Evolutionary conservation across 2,329 filamentous ascomycete species (phyloP), one percentile per base, ranked within the genome.

Genomic region (Endoconidiophora polonica): DNA sequence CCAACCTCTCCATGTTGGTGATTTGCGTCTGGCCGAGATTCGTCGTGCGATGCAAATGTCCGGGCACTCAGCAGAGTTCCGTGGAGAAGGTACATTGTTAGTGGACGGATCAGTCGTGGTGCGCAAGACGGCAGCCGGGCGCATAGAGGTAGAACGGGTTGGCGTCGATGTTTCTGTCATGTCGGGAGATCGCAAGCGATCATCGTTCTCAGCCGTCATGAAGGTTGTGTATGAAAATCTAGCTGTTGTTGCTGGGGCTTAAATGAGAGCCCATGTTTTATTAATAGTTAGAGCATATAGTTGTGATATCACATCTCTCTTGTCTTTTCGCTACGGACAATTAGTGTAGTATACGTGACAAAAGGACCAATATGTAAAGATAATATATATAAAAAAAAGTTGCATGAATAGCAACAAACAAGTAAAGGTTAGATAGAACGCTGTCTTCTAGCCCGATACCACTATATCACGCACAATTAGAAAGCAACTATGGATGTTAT

Each of bases 1-100:
- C 0, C 86, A 90, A 56, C 87, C 91, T 9, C 78, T 98, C 43
- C 91, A 96, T 62, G 91, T 98, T 3, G 91, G 91, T 55, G 91
- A 98, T 62, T 68, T 96, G 40, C 77, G 90, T 20, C 74, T 98
- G 16, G 86, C 90, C 0, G 88, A 96, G 62, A 69, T 98, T 52
- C 75, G 91, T 47, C 81, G 85, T 54, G 75, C 88, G 18, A 85
- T 98, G 78, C 81, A 86, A 58, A 71, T 74, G 12, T 75, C 81
- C 2, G 87, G 88, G 0, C 87, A 95, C 66, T 80, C 77, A 12
- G 90, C 90, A 1, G 91, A 95, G 63, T 95, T 96, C 64, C 75
- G 86, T 46, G 91, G 91, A 46, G 90, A 96, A 64, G 91, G 91
- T 54, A 93, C 83, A 6, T 69, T 98, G 52, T 74, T 98, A 7